phyloP scores from a whole-genome alignment of 2,329 filamentous ascomycete genomes.

The Diatrype stigma region DNA sequence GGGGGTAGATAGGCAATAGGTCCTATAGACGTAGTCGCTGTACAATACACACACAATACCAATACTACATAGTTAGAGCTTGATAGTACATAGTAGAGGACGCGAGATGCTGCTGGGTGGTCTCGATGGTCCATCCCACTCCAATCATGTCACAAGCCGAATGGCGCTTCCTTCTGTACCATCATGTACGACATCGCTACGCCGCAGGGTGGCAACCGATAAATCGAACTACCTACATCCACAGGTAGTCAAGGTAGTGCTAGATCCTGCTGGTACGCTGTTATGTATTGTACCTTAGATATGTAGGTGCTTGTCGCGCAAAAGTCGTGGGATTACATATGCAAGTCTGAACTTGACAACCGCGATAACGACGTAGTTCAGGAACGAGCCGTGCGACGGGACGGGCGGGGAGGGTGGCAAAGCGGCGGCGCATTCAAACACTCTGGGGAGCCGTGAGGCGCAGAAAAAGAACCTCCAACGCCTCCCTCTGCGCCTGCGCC shows the following conservation, averaged over 20 bases:
- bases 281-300: too few relatives aligned
- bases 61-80: too few relatives aligned
- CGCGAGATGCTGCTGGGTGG: not conserved
- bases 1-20: too few relatives aligned
- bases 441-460: too few relatives aligned
- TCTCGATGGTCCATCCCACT: conserved; percentile 1
- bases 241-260: conserved; percentile 14
- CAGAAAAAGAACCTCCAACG: too few relatives aligned
- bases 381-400: not conserved
- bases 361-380: not conserved
- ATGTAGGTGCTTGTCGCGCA: not conserved
- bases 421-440: too few relatives aligned
- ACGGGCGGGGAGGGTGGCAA: too few relatives aligned
- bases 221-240: conserved; percentile 16
- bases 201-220: conserved; percentile 20
- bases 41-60: too few relatives aligned
- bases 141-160: conserved; percentile 25
- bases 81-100: too few relatives aligned
- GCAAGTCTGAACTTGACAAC: not conserved
- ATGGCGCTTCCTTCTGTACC: conserved; percentile 19
- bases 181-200: conserved; percentile 27
- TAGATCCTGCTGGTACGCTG: conserved; percentile 16
- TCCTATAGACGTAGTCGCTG: not conserved
- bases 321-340: conserved; percentile 1
- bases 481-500: too few relatives aligned